Evolutionary conservation across 257 asterid species (phyloP), one percentile per base, ranked within the genome.

Genomic region (Nicotiana noctiflora): DNA sequence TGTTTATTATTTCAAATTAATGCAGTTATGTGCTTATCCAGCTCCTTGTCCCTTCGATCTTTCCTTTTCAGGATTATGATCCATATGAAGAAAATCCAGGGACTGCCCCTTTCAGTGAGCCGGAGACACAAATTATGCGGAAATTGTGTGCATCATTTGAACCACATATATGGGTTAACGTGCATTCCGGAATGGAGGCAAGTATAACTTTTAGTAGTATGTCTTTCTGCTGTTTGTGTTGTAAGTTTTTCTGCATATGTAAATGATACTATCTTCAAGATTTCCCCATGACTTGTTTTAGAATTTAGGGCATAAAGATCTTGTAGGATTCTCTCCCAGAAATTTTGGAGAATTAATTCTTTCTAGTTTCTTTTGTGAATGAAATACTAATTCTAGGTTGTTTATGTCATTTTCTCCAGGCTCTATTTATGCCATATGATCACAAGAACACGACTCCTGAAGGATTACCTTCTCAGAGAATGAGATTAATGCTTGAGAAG

Each of bases 161-260:
- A 85, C 99, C 99, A 56, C 99, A 94, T 88, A 86, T 94, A 84
- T 96, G 99, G 99, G 99, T 91, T 60, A 96, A 92, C 84, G 98
- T 92, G 89, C 98, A 96, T 86, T 95, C 98, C n/a, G 98, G 99
- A 74, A 95, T 96, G 98, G 99, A 96, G 94, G 99, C 90, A 90
- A 80, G 86, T 79, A 65, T 64, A 46, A 57, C 44, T 82, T 32
- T 23, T 63, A 32, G 37, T 82, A 12, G 81, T 64, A 51, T 85
- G 32, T 84, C 34, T 81, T 66, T 63, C 76, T 78, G 29, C 52
- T 81, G 6, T 80, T 52, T 83, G 57, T 77, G 2, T 18, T 83
- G 15, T 21, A 40, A 53, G 75, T 67, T 61, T 52, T 40, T 57
- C 5, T 62, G 29, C 60, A 56, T 70, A 70, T 21, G 27, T 44